Base-by-base conservation (phyloP, 2,329 filamentous ascomycete species). In the Aaosphaeria pasadenensis region DNA sequence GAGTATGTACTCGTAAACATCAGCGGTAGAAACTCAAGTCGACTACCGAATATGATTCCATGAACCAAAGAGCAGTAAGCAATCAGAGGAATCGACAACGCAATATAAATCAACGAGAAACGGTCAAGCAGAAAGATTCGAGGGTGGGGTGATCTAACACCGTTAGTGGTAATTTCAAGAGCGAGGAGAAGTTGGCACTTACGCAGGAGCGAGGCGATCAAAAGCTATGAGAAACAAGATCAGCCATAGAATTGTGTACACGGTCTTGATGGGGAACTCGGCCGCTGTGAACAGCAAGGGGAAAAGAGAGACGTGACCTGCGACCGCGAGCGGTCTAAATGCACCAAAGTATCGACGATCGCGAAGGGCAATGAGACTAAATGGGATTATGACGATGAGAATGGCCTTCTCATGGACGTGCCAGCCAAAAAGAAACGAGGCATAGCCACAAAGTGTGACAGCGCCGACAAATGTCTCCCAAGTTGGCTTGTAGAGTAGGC, bases 371-470 rank as follows among this genome's bases (percentile, higher is more conserved):
- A 97, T 86, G 52, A 99, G 80, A 58, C 89, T 95, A 76, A 97
- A 97, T 0, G 94, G 94, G 43, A 97, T 88, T 56, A 99, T 91
- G 64, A 97, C 87, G 17, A 97, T 82, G 24, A 99, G 80, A 48
- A 99, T 88, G 1, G 94, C 94, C 72, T 99, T 99, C 67, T 99
- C 94, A 62, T 99, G 94, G 6, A 99, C 94, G 65, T 99, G 94
- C 91, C 92, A 99, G 48, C 94, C 92, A 60, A 97, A 97, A 7
- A 99, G 79, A 74, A 99, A 99, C 0, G 92, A 96, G 0, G 92
- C 88, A 66, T 96, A 99, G 49, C 89, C 94, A 64, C 94, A 97
- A 11, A 97, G 83, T 0, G 92, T 96, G 40, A 96, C 82, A 0
- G 90, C 87, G 4, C 90, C 90, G 39, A 97, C 81, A 66, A 99